A percentile compares a stretch with the other conserved stretches of the same genome.
Evolutionary conservation across 2,329 filamentous ascomycete genomes (phyloP).

Genomic region (Neoarthrinium moseri): DNA sequence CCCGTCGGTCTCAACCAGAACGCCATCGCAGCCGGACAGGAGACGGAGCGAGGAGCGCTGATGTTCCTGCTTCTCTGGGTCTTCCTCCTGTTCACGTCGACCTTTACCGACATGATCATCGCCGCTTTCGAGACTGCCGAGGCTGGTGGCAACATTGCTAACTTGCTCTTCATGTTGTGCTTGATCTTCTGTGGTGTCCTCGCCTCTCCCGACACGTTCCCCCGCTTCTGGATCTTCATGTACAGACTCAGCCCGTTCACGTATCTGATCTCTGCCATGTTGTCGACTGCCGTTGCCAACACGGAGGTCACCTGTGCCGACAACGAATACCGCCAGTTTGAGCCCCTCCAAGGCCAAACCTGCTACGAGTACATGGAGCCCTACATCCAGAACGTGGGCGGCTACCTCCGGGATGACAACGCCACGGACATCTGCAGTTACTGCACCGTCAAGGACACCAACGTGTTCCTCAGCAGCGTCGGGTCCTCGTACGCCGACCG

Average conservation of each 20-base stretch:
- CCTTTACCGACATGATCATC: slow-evolving; percentile 75
- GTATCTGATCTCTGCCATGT: slow-evolving; percentile 65
- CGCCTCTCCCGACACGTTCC: slow-evolving; percentile 55
- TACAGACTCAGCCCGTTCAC: slow-evolving; percentile 71
- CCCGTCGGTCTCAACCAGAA: slow-evolving; percentile 74
- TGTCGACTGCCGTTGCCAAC: slow-evolving; percentile 61
- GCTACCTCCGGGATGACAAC: slow-evolving; percentile 35
- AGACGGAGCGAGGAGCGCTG: slow-evolving; percentile 66
- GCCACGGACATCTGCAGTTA: slow-evolving; percentile 42
- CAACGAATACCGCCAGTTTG: slow-evolving; percentile 62
- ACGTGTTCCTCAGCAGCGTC: slow-evolving; percentile 31
- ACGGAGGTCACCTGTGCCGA: slow-evolving; percentile 55
- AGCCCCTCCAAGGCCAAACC: slow-evolving; percentile 49
- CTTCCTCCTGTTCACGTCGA: slow-evolving; percentile 76
- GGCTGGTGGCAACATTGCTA: slow-evolving; percentile 70
- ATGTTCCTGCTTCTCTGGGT: slow-evolving; percentile 73
- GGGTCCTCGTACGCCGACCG: slow-evolving; percentile 42
- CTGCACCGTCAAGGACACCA: slow-evolving; percentile 30
- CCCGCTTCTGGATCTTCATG: slow-evolving; percentile 74
- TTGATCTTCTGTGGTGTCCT: slow-evolving; percentile 76
- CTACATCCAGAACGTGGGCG: slow-evolving; percentile 44
- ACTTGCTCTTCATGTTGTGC: slow-evolving; percentile 67
- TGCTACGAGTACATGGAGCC: slow-evolving; percentile 53
- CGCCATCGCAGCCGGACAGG: slow-evolving; percentile 56
- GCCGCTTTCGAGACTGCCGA: slow-evolving; percentile 71